Evolutionary conservation across 2,329 filamentous ascomycete genomes (phyloP).

Genomic region (Huntiella bhutanensis): DNA sequence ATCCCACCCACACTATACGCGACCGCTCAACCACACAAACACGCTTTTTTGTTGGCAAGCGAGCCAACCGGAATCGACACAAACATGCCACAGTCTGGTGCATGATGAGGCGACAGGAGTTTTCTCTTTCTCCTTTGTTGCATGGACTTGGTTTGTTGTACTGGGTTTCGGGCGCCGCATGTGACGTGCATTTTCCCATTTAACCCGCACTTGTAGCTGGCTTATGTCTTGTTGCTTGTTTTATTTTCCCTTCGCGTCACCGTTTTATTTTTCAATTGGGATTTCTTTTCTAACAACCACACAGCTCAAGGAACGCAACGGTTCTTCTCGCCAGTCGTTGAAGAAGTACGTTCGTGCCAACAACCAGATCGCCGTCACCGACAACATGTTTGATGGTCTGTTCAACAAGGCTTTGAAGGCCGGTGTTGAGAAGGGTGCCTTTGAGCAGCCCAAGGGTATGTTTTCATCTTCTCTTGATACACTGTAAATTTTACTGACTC

Average conservation of each 20-base stretch:
- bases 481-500: conserved; percentile 13
- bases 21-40: too few species aligned
- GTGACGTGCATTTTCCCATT: background rate
- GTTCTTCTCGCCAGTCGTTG: conserved; percentile 39
- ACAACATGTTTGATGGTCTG: conserved; percentile 47
- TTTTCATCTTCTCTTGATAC: background rate
- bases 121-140: conserved; percentile 1
- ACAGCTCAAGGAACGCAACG: conserved; percentile 44
- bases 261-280: background rate
- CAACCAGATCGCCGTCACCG: conserved; percentile 27
- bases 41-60: background rate
- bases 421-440: conserved; percentile 73
- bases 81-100: too few species aligned
- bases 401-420: conserved; percentile 72
- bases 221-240: background rate
- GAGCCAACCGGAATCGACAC: too few species aligned
- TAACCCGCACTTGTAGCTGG: background rate
- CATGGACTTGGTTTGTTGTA: background rate
- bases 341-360: conserved; percentile 43
- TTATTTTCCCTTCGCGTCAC: conserved; percentile 10
- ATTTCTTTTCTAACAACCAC: conserved; percentile 22
- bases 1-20: too few species aligned
- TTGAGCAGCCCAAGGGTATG: conserved; percentile 79
- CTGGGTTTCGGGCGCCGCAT: conserved; percentile 1
- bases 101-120: background rate